Evolutionary conservation across 768 basidiomycete genomes (phyloP), one percentile per base, ranked within the genome.

Genomic region (Nevesoporus exiguus): DNA sequence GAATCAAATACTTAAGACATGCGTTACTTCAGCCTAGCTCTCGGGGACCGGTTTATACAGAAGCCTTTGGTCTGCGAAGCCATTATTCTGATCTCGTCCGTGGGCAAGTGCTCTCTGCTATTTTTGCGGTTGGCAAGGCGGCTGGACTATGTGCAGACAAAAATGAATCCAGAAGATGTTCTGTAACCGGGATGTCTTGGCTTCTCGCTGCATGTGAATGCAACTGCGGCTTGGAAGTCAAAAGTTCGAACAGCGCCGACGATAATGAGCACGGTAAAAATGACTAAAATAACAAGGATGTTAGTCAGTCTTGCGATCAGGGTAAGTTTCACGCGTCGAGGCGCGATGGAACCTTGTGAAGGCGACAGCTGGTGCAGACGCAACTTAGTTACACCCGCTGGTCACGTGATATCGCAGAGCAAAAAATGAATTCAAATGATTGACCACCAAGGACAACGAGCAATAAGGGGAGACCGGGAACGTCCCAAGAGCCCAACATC

Each of bases 11-110:
- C 33, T n/a, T 14, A n/a, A 13, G 10, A 61, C 71, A 33, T 48
- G 67, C 74, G 40, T 77, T 78, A 49, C 77, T 77, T 74, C 76
- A 78, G 3, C 76, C 76, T n/a, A 77, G 58, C 17, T 78, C 76
- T 29, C 77, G 68, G n/a, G n/a, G n/a, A n/a, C n/a, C n/a, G n/a
- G n/a, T n/a, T n/a, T 7, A 66, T 61, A 49, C 70, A 77, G 51
- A 69, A 78, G 17, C 76, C 76, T 36, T 69, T 68, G 7, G 76
- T 78, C 45, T 59, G 63, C 13, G 63, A 58, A 2, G 75, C 70
- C 64, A 76, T 65, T n/a, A 54, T 59, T 24, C 61, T 56, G 5
- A 77, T 53, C 30, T 73, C 67, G 34, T 73, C 65, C 27, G 64
- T 46, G 46, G 64, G 66, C 42, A 68, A 56, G 13, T 62, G 47